phyloP scores from a whole-genome alignment of 495 filamentous ascomycete species.

The Trichoderma erinaceum region DNA sequence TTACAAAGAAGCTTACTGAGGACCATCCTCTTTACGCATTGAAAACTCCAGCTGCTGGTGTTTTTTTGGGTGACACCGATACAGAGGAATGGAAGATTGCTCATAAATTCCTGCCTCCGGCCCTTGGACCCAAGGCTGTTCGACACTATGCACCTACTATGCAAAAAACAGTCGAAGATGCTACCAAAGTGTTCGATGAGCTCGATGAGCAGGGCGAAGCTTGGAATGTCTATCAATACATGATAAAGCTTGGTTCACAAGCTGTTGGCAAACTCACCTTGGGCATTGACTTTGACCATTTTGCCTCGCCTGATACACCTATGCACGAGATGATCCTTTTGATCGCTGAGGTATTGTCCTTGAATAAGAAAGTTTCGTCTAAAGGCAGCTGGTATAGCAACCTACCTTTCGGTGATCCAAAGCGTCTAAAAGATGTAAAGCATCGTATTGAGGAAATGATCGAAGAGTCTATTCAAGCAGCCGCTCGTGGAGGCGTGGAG shows the following conservation, averaged over 20 bases:
- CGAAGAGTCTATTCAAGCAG: conserved; percentile 32
- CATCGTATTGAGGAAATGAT: conserved; percentile 34
- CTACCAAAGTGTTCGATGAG: conserved; percentile 47
- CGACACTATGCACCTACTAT: conserved; percentile 51
- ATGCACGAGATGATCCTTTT: conserved; percentile 35
- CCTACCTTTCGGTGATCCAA: conserved; percentile 48
- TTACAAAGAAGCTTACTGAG: conserved; percentile 46
- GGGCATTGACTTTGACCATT: conserved; percentile 48
- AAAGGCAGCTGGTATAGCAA: conserved; percentile 44
- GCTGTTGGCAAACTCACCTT: conserved; percentile 47
- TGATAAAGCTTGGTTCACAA: conserved; percentile 52
- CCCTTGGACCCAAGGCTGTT: conserved; percentile 48
- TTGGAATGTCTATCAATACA: conserved; percentile 55
- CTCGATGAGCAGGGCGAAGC: conserved; percentile 42
- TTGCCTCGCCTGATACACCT: conserved; percentile 36
- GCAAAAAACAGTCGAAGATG: conserved; percentile 29
- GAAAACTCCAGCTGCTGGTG: conserved; percentile 33
- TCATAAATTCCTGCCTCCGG: conserved; percentile 53
- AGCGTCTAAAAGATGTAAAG: conserved; percentile 34
- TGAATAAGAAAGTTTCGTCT: conserved; percentile 49
- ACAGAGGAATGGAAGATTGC: conserved; percentile 39
- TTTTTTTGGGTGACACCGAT: conserved; percentile 51
- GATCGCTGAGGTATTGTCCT: conserved; percentile 37
- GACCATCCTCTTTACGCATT: conserved; percentile 47
- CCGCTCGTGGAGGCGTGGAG: not conserved